Conservation (phyloP, 2,329 filamentous ascomycete species). For the Aspergillus costaricaensis region DNA sequence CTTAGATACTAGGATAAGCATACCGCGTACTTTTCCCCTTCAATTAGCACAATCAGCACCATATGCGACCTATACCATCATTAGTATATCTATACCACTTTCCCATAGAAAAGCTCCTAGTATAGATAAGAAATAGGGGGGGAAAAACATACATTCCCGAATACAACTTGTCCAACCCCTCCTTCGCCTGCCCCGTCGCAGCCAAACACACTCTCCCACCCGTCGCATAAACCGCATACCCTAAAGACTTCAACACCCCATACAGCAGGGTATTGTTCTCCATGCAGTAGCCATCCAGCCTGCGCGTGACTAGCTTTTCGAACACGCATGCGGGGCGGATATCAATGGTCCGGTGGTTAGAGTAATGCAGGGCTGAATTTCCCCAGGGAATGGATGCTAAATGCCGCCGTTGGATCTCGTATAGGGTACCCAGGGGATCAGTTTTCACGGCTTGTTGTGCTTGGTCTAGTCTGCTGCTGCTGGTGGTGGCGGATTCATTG, state of each 20-base stretch:
- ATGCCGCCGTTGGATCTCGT: slow-evolving; percentile 46
- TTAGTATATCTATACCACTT: neutral
- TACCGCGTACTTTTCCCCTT: slow-evolving; percentile 47
- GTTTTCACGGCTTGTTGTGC: slow-evolving; percentile 30
- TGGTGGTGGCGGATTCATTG: slow-evolving; percentile 14
- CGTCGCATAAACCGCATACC: slow-evolving; percentile 56
- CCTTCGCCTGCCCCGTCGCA: slow-evolving; percentile 28
- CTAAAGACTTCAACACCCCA: slow-evolving; percentile 54
- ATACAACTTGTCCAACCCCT: slow-evolving; percentile 39
- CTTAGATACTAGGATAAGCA: neutral
- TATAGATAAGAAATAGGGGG: neutral
- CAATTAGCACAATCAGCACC: slow-evolving; percentile 61
- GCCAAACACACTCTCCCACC: slow-evolving; percentile 53
- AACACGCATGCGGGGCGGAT: slow-evolving; percentile 54
- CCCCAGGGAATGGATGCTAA: slow-evolving; percentile 57
- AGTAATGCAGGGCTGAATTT: slow-evolving; percentile 59
- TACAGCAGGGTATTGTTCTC: slow-evolving; percentile 59
- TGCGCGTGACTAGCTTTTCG: slow-evolving; percentile 54
- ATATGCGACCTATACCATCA: slow-evolving; percentile 52
- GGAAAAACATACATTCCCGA: slow-evolving; percentile 49
- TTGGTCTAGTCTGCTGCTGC: slow-evolving; percentile 25
- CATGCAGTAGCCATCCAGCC: slow-evolving; percentile 63
- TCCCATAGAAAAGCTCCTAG: neutral
- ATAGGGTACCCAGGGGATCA: slow-evolving; percentile 36
- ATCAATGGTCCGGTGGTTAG: slow-evolving; percentile 50